These are phyloP conservation scores for Cercospora canescens DNA, from an alignment of 2,329 filamentous ascomycete genomes.

Conservation along the genomic window DNA sequence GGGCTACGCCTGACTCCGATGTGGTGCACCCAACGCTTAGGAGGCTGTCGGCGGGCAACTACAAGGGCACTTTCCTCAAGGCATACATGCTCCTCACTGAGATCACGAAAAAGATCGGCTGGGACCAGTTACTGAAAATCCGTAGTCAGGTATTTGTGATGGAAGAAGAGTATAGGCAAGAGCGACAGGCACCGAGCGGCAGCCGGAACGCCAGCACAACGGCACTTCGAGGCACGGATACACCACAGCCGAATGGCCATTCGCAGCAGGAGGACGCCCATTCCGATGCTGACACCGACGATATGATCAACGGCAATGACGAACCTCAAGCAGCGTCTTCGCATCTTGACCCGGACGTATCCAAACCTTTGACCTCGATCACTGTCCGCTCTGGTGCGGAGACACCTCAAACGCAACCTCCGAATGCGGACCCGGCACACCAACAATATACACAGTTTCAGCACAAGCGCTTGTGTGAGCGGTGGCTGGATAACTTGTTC, in stretches of 20 bases:
- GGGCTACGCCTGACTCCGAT: constrained; percentile 73
- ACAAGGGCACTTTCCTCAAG: constrained; percentile 93
- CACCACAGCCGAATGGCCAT: constrained; percentile 47
- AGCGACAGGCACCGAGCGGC: constrained; percentile 63
- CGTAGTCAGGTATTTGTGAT: constrained; percentile 98
- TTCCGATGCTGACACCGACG: constrained; percentile 37
- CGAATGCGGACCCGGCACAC: constrained; percentile 58
- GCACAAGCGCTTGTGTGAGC: constrained; percentile 94
- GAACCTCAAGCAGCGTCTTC: constrained; percentile 32
- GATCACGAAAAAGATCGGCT: constrained; percentile 94
- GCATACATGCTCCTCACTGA: constrained; percentile 93
- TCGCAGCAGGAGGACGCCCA: constrained; percentile 39
- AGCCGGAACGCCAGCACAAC: constrained; percentile 75
- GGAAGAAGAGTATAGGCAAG: constrained; percentile 96
- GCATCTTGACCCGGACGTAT: constrained; percentile 36
- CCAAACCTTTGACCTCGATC: constrained; percentile 36
- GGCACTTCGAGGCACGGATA: constrained; percentile 70
- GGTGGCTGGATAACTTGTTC: constrained; percentile 97
- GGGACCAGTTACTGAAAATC: constrained; percentile 93
- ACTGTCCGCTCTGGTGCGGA: constrained; percentile 35
- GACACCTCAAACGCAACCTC: constrained; percentile 33
- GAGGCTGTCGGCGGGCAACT: constrained; percentile 81
- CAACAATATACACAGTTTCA: constrained; percentile 85
- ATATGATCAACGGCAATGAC: constrained; percentile 30
- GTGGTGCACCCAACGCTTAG: constrained; percentile 84